phyloP scores from a whole-genome alignment of 805 yeast genomes.

The Starmerella bacillaris region DNA sequence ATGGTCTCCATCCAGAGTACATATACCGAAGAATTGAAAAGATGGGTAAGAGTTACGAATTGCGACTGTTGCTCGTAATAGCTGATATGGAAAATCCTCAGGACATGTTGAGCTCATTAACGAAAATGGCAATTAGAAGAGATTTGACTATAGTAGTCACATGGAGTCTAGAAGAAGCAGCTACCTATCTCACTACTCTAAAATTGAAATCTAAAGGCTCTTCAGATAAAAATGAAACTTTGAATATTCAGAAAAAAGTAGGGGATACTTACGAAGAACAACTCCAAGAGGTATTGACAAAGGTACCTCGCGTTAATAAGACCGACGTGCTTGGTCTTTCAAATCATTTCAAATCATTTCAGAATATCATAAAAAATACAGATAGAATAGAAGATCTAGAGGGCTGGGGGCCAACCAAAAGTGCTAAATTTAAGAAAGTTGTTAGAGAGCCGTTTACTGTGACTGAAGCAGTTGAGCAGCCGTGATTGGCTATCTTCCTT shows the following conservation, averaged over 20 bases:
- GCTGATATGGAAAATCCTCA: constrained; percentile 26
- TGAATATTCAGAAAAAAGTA: constrained; percentile 10
- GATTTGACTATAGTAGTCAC: constrained; percentile 23
- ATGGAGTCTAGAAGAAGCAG: constrained; percentile 26
- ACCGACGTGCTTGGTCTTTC: constrained; percentile 23
- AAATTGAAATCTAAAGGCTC: constrained; percentile 20
- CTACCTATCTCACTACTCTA: constrained; percentile 22
- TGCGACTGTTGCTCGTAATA: constrained; percentile 24
- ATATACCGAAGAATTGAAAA: constrained; percentile 23
- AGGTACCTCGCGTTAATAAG: constrained; percentile 25
- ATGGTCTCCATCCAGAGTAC: constrained; percentile 27
- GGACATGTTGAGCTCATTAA: constrained; percentile 22
- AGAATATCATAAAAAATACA: constrained; percentile 19
- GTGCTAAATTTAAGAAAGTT: constrained; percentile 17
- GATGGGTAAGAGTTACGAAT: constrained; percentile 21
- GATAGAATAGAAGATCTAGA: constrained; percentile 16
- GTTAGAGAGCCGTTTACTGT: constrained; percentile 17
- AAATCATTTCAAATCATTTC: constrained; percentile 21
- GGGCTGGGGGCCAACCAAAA: constrained; percentile 24
- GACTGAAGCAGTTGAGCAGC: constrained; percentile 6
- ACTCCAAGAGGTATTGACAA: constrained; percentile 21
- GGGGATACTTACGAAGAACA: constrained; percentile 20
- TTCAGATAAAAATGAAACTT: constrained; percentile 16
- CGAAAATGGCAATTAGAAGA: constrained; percentile 20
- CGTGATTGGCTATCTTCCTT: no score